Evolutionary conservation across 2,329 filamentous ascomycete species (phyloP), one percentile per base, ranked within the genome.

Genomic region (Phialophora expanda): DNA sequence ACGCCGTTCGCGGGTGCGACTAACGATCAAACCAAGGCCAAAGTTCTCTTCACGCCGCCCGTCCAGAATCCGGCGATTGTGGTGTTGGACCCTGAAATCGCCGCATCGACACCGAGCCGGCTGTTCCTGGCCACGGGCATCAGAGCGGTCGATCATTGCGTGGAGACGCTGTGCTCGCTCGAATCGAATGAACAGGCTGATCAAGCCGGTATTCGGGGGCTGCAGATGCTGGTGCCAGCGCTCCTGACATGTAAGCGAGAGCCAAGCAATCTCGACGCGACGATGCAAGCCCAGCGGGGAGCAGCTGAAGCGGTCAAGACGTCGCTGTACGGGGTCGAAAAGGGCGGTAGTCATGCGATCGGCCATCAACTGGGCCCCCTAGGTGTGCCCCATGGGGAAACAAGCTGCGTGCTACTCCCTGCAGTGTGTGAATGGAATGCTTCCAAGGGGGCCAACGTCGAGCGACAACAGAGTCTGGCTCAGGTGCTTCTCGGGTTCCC

Each of bases 371-470:
- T 85, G 0, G 83, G 83, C 0, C 84, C 85, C 0, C 73, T 85
- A 2, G 85, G 85, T 0, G 85, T 88, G 2, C 81, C 83, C 0
- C 85, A 88, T 70, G 86, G 86, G 6, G 85, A 86, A 73, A 88
- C 85, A 32, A 86, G 83, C 69, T 88, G 81, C 72, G 81, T 84
- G 38, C 76, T 85, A 56, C 78, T 83, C 34, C 85, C 85, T 0
- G 80, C 82, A 0, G 84, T 87, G 3, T 83, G 83, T 72, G 83
- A 81, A 71, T 87, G 79, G 71, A 88, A 87, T 64, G 62, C 62
- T 5, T 53, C 38, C 9, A 75, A 77, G 2, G 73, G 71, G 38
- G 77, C 77, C 2, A 81, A 80, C 28, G 73, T 74, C 5, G 76
- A 78, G 8, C 75, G 78, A 14, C 83, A 85, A 72, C 69, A 74